phyloP scores from a whole-genome alignment of 2,329 filamentous ascomycete species.

The Fusarium cicatricum region DNA sequence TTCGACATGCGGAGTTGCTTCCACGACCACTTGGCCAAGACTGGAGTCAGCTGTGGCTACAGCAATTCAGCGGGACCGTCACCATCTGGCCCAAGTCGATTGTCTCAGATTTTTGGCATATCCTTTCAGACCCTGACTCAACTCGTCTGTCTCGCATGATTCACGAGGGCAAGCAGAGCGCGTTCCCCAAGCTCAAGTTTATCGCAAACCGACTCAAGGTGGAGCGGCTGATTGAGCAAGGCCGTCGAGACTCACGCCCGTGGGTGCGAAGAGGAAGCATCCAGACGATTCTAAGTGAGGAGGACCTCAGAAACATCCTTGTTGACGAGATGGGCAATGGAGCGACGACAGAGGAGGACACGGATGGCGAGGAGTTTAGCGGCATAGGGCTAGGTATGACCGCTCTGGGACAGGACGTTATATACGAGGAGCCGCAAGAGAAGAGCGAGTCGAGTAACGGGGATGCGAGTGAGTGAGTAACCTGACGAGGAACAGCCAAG shows the following conservation, averaged over 20 bases:
- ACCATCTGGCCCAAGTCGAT: constrained; percentile 93
- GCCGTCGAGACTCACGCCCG: constrained; percentile 61
- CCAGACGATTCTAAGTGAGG: constrained; percentile 68
- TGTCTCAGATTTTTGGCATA: constrained; percentile 82
- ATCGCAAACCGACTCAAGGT: constrained; percentile 86
- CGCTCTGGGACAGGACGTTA: constrained; percentile 36
- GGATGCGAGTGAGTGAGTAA: constrained; percentile 11
- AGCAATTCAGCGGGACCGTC: constrained; percentile 92
- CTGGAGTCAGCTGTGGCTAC: constrained; percentile 96
- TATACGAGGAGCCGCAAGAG: constrained; percentile 35
- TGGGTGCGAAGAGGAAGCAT: constrained; percentile 60
- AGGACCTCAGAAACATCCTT: constrained; percentile 63
- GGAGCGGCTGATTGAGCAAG: constrained; percentile 73
- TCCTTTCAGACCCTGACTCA: constrained; percentile 83
- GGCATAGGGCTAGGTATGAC: constrained; percentile 41
- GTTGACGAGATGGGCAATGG: constrained; percentile 45
- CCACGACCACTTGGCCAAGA: constrained; percentile 92
- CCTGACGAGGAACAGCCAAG: not conserved
- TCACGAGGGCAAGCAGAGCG: constrained; percentile 85
- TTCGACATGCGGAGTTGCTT: constrained; percentile 89
- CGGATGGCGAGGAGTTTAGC: constrained; percentile 45
- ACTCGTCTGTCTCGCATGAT: constrained; percentile 86
- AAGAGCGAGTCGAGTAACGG: constrained; percentile 30
- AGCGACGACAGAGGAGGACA: constrained; percentile 50
- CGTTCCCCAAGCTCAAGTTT: constrained; percentile 92